Conservation (phyloP, 768 basidiomycete species). For the Rhodotorula graminis region DNA sequence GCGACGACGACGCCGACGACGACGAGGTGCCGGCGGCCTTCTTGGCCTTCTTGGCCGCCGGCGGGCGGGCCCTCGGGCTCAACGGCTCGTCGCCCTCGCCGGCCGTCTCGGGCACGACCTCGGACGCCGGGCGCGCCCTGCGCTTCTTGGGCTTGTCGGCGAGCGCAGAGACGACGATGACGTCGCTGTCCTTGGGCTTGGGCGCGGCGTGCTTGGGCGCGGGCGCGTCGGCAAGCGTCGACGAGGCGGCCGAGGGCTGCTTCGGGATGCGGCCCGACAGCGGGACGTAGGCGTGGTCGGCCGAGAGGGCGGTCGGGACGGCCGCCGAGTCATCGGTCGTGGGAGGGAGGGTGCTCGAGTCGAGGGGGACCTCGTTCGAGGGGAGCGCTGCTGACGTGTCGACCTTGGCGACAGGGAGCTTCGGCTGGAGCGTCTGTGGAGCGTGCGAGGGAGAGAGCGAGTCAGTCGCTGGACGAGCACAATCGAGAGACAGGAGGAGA, state of each 20-base stretch:
- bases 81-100: background rate
- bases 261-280: constrained; percentile 24
- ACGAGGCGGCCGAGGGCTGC: background rate
- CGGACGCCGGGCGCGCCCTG: background rate
- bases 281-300: constrained; percentile 33
- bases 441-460: background rate
- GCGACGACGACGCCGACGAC: background rate
- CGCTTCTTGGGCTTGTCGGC: constrained; percentile 39
- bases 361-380: background rate
- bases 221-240: background rate
- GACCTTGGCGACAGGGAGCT: background rate
- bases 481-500: background rate
- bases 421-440: background rate
- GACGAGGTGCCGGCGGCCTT: constrained; percentile 20
- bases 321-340: background rate
- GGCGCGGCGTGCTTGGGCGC: background rate
- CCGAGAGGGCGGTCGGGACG: background rate
- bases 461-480: background rate
- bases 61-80: background rate
- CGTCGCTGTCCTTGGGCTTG: constrained; percentile 24
- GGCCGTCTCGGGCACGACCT: background rate
- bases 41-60: constrained; percentile 17
- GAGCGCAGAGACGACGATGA: constrained; percentile 30
- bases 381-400: background rate
- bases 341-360: background rate